Base-by-base conservation (phyloP, 2,329 filamentous ascomycete genomes). In the Drechslera avenae region DNA sequence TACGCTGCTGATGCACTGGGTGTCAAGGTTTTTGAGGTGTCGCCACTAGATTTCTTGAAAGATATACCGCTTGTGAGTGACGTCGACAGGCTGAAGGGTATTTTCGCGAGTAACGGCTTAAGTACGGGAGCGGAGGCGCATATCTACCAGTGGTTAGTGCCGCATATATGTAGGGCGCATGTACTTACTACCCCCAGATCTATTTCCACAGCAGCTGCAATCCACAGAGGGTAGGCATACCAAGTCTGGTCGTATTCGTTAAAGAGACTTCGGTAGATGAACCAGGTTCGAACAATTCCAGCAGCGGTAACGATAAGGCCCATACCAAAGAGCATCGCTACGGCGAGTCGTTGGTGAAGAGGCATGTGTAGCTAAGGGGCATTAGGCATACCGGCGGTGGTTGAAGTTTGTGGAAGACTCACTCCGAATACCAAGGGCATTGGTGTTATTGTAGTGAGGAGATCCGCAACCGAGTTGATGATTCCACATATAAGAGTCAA, bases 191-290 rank as follows among this genome's bases (percentile, higher is more conserved):
- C 71, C 8, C 74, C 76, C 5, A 79, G 52, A 50, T 79, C 75
- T 7, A 79, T 75, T 56, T 79, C 77, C 2, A 79, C 72, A 0
- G 75, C 72, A 4, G 76, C 76, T 35, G 71, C 71, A n/a, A 79
- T 78, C 75, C 76, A 79, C 0, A 79, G 60, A 5, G 75, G 74
- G 63, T 76, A 78, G 4, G 74, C 67, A 45, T 69, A 75, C 77
- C 77, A 79, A 2, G 75, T 77, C 46, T 71, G 68, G 43, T 79
- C 77, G 52, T 74, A 78, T 44, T 68, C 74, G 2, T 55, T 58
- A 5, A 78, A 66, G 5, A 79, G 56, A 13, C 68, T 70, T 46
- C 72, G 68, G 62, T 75, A 78, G 39, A 78, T 76, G 57, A 60
- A 78, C 66, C 73, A 78, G 4, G 76, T 79, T 13, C 77, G 67